Percentiles rank a stretch among this genome's conserved stretches.
phyloP scores from a whole-genome alignment of 1,284 basidiomycete species.

The Farysia itapuensis region DNA sequence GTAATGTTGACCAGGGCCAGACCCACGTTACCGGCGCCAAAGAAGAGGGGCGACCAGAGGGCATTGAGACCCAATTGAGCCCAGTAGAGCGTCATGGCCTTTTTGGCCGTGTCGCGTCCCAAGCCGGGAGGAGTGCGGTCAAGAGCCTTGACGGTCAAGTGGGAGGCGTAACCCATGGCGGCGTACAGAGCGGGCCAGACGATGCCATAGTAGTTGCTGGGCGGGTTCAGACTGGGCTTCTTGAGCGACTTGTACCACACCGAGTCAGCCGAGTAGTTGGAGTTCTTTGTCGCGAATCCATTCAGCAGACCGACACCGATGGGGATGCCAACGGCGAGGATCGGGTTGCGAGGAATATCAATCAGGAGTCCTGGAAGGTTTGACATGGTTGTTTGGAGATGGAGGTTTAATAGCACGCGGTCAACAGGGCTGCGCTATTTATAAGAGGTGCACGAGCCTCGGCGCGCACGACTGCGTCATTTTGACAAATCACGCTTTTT shows the following conservation, averaged over 20 bases:
- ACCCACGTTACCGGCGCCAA: conserved; percentile 62
- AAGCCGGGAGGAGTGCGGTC: conserved; percentile 52
- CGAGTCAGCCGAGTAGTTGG: conserved; percentile 37
- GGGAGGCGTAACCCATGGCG: conserved; percentile 72
- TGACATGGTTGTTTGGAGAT: conserved; percentile 24
- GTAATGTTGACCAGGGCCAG: conserved; percentile 68
- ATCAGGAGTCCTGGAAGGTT: conserved; percentile 45
- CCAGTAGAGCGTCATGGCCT: conserved; percentile 71
- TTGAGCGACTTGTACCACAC: conserved; percentile 49
- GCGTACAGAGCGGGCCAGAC: conserved; percentile 67
- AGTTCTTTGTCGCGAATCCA: conserved; percentile 42
- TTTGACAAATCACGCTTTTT: no score
- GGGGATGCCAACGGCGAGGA: conserved; percentile 52
- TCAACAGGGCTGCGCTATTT: no score
- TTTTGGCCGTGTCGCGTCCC: conserved; percentile 63
- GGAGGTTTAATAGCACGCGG: no score
- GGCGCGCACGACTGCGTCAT: no score
- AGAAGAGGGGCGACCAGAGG: conserved; percentile 74
- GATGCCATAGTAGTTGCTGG: conserved; percentile 26
- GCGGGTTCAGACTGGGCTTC: conserved; percentile 47
- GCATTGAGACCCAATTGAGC: conserved; percentile 70
- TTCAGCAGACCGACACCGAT: conserved; percentile 40
- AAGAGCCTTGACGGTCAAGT: conserved; percentile 63
- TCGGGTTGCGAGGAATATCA: conserved; percentile 49
- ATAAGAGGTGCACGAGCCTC: no score